phyloP scores from a whole-genome alignment of 139 green algal species.

The Chlorella sp. region DNA sequence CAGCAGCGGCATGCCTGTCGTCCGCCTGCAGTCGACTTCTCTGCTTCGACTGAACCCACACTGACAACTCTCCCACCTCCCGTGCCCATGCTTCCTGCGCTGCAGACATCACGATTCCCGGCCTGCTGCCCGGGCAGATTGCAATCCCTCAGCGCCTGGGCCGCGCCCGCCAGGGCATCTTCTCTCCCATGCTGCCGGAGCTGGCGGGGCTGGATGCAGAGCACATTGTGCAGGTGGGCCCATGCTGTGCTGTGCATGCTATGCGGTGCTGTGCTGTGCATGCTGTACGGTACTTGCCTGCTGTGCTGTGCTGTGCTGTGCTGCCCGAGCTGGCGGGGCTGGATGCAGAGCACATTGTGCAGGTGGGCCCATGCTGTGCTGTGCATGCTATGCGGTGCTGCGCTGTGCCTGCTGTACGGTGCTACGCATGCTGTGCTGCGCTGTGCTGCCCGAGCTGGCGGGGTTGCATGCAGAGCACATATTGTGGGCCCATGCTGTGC shows the following conservation, averaged over 20 bases:
- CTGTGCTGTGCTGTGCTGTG: background rate
- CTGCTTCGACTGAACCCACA: too few relatives aligned
- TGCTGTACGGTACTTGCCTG: background rate
- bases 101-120: slow-evolving; percentile 24
- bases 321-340: slow-evolving; percentile 16
- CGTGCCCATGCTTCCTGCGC: background rate
- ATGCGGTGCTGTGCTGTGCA: background rate
- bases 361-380: background rate
- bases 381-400: background rate
- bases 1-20: background rate
- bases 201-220: slow-evolving; percentile 3
- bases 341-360: slow-evolving; percentile 20
- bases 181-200: slow-evolving; percentile 23
- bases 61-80: too few relatives aligned
- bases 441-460: slow-evolving; percentile 1
- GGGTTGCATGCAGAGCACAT: slow-evolving; percentile 19
- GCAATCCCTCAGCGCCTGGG: slow-evolving; percentile 58
- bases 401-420: background rate
- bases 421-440: background rate
- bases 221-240: slow-evolving; percentile 23
- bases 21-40: too few relatives aligned
- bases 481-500: background rate
- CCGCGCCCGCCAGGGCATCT: slow-evolving; percentile 57
- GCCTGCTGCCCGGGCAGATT: slow-evolving; percentile 45
- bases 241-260: background rate